Base-by-base conservation (phyloP, 2,329 filamentous ascomycete genomes). In the Colletotrichum lini region DNA sequence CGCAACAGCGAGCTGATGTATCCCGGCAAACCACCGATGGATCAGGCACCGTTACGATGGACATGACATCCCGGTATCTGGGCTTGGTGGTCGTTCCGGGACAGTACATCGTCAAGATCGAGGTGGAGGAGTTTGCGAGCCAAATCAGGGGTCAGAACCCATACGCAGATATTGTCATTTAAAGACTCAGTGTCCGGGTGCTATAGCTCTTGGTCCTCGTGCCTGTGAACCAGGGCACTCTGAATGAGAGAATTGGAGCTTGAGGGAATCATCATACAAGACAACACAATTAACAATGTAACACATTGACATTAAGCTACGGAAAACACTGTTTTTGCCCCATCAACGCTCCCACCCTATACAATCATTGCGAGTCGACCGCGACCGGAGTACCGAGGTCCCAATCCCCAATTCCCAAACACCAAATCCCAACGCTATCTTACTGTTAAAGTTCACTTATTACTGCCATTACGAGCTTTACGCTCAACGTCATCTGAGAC, bases 21-120 rank as follows among this genome's bases (percentile, higher is more conserved):
- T 78, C 79, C 21, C 74, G 74, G 57, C 75, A 77, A 44, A 74
- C 76, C 1, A 76, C 75, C n/a, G 77, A 78, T 16, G 76, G 76
- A 2, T 82, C 84, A 3, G 81, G 80, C 26, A 85, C 82, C 16
- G 78, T 92, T 67, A 89, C 87, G 73, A 82, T 94, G 65, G 89
- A 94, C 76, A 93, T 97, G 91, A 92, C 90, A 35, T 95, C 93
- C 75, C 90, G 96, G 65, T 97, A 94, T 78, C 89, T 99, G 26
- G 96, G 96, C 0, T 83, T 98, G 35, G 91, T 99, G 3, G 95
- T 98, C 30, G 90, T 99, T 4, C 96, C 96, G 0, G 95, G 96
- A 0, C 86, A 93, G 75, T 90, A 97, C 79, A 94, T 99, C 75
- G 90, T 88, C 70, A 96, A 93, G 84, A 94, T 99, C 77, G 95